A percentile compares a stretch with the other conserved stretches of the same genome.
Conservation (phyloP, 306 rosid species). For the Purshia tridentata region DNA sequence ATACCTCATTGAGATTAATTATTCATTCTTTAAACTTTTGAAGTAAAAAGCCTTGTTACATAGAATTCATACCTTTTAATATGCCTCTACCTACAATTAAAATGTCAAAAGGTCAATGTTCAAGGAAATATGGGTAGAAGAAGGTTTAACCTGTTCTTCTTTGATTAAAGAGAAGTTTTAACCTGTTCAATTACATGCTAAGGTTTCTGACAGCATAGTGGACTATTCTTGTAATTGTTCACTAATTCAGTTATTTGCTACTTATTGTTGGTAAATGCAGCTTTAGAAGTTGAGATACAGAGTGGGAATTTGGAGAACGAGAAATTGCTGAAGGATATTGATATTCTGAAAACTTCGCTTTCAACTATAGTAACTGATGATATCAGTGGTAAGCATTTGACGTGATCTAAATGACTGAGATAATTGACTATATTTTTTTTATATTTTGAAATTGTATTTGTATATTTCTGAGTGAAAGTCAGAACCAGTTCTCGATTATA, state of each 20-base stretch:
- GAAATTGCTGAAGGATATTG: constrained; percentile 55
- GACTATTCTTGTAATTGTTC: neutral
- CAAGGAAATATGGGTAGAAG: neutral
- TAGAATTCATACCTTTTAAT: too few species aligned
- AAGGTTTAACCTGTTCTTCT: neutral
- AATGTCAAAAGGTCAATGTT: neutral
- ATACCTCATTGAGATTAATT: neutral
- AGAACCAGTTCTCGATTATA: neutral
- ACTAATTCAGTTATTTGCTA: neutral
- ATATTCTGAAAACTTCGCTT: constrained; percentile 48
- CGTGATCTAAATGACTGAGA: neutral
- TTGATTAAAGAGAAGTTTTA: neutral
- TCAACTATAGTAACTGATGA: constrained; percentile 44
- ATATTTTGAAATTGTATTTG: neutral
- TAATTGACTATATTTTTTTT: neutral
- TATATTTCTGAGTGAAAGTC: neutral
- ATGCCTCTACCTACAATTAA: neutral
- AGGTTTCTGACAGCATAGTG: neutral
- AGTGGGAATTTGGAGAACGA: constrained; percentile 51
- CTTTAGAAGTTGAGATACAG: constrained; percentile 49
- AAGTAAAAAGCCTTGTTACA: too few species aligned
- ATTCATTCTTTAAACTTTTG: neutral
- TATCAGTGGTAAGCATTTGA: constrained; percentile 34
- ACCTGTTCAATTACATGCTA: neutral
- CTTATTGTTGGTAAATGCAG: constrained; percentile 38